These are phyloP conservation scores for Durusdinium trenchii DNA, from an alignment of 73 alveolate genomes.

Conservation along the genomic window DNA sequence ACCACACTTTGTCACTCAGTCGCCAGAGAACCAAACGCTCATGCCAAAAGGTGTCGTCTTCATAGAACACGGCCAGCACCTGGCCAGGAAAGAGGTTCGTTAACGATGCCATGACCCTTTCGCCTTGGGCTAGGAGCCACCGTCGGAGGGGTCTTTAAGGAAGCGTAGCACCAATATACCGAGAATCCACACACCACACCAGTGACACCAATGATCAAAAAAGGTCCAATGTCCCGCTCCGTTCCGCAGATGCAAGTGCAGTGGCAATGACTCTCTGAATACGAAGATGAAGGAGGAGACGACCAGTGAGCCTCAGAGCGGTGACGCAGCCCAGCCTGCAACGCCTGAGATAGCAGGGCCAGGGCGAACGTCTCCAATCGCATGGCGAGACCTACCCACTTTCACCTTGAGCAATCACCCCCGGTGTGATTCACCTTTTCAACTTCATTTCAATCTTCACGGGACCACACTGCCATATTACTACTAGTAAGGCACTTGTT, in stretches of 20 bases:
- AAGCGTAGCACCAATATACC: no score
- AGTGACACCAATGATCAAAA: no score
- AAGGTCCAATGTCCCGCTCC: no score
- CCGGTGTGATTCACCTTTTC: neutral
- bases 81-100: neutral
- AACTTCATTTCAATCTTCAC: neutral
- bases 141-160: no score
- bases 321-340: neutral
- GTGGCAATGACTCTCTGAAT: neutral
- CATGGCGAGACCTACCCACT: neutral
- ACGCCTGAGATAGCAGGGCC: neutral
- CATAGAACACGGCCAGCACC: neutral
- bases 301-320: neutral
- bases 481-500: no score
- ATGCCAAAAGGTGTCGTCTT: neutral
- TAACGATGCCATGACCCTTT: neutral
- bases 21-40: slow-evolving; percentile 7
- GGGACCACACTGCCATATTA: slow-evolving; percentile 37
- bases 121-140: slow-evolving; percentile 19
- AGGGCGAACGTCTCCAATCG: neutral
- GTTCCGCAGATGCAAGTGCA: neutral
- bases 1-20: neutral
- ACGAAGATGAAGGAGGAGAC: neutral
- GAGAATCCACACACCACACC: no score
- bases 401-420: neutral